These are phyloP conservation scores for Leucocoprinus leucothites DNA, from an alignment of 768 basidiomycete genomes.

Conservation along the genomic window DNA sequence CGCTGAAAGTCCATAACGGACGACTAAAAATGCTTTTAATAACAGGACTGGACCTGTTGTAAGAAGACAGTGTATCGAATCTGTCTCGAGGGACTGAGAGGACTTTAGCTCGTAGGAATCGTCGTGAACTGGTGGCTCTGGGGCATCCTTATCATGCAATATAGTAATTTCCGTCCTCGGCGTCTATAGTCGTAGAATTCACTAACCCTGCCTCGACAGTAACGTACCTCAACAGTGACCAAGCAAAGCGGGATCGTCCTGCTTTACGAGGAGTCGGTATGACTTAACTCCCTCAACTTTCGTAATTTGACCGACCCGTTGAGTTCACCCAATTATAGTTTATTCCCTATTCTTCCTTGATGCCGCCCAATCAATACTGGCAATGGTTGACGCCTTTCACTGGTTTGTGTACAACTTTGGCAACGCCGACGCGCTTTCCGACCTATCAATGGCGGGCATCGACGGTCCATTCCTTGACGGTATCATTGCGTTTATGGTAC, in stretches of 20 bases:
- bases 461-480: background rate
- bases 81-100: background rate
- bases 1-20: too few relatives aligned
- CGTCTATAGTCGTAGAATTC: background rate
- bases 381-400: background rate
- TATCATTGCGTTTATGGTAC: background rate
- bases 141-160: background rate
- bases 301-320: too few relatives aligned
- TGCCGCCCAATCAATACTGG: background rate
- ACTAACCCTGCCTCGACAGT: background rate
- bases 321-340: too few relatives aligned
- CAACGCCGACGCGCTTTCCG: background rate
- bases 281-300: too few relatives aligned
- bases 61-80: background rate
- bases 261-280: background rate
- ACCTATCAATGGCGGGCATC: background rate
- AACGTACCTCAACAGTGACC: background rate
- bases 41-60: background rate
- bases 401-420: background rate
- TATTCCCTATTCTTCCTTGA: background rate
- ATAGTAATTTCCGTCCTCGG: background rate
- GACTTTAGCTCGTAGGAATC: background rate
- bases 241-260: background rate
- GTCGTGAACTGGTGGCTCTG: background rate
- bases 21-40: too few relatives aligned